phyloP scores from a whole-genome alignment of 1,139 yeast species.

The Taphrina sp. region DNA sequence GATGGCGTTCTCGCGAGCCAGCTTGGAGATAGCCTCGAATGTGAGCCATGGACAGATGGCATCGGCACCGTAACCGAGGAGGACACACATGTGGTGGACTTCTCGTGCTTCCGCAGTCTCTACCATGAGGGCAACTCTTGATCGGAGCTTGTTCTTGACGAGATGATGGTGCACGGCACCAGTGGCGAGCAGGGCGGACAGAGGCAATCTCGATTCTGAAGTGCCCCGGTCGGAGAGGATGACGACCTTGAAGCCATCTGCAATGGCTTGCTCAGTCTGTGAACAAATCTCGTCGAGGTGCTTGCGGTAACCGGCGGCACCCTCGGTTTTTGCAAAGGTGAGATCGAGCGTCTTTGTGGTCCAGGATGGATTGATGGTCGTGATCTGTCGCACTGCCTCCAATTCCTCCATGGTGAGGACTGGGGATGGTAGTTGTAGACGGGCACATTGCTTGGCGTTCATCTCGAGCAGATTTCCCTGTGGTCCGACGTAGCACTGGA shows the following conservation, averaged over 20 bases:
- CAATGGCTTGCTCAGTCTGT: constrained; percentile 82
- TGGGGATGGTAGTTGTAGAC: constrained; percentile 79
- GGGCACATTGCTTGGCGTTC: constrained; percentile 87
- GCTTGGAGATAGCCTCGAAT: constrained; percentile 79
- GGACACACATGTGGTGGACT: constrained; percentile 91
- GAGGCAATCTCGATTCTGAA: constrained; percentile 63
- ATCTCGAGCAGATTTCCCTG: constrained; percentile 93
- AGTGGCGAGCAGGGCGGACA: constrained; percentile 87
- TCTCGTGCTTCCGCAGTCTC: constrained; percentile 98
- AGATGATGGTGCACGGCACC: constrained; percentile 97
- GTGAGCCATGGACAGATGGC: constrained; percentile 93
- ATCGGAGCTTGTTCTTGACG: constrained; percentile 93
- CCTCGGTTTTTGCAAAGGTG: constrained; percentile 81
- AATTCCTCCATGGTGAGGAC: constrained; percentile 72
- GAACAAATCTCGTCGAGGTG: constrained; percentile 85
- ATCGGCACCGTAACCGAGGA: constrained; percentile 96
- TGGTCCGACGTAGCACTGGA: constrained; percentile 96
- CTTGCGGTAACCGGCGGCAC: constrained; percentile 77
- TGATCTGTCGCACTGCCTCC: constrained; percentile 67
- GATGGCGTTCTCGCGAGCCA: constrained; percentile 76
- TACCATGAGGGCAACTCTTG: constrained; percentile 84
- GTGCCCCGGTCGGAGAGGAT: constrained; percentile 71
- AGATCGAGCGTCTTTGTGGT: constrained; percentile 76
- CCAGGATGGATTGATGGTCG: constrained; percentile 81
- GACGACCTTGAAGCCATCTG: constrained; percentile 68